Conservation (phyloP, 257 asterid genomes). For the Nicotiana knightiana region DNA sequence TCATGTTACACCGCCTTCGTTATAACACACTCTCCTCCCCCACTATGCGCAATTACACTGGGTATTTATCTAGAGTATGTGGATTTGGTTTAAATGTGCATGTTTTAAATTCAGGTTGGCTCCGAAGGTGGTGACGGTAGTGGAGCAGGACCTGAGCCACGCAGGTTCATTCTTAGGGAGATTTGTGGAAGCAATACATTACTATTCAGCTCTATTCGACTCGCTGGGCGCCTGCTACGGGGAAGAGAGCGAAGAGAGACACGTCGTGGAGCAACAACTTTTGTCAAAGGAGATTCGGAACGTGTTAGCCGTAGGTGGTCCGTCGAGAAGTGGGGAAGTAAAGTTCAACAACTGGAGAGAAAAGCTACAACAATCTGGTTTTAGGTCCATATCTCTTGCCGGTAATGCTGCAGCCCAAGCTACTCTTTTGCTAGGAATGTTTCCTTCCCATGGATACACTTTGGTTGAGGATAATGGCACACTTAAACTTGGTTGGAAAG, state of each 20-base stretch:
- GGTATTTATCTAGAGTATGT: not conserved
- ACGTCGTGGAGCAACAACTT: conserved; percentile 86
- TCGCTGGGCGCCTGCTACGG: conserved; percentile 96
- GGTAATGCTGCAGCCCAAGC: conserved; percentile 97
- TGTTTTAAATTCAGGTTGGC: conserved; percentile 44
- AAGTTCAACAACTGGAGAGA: conserved; percentile 95
- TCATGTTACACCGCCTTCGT: too few relatives aligned
- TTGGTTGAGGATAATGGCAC: conserved; percentile 90
- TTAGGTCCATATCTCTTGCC: conserved; percentile 68
- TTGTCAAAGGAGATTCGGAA: conserved; percentile 83
- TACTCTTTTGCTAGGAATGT: conserved; percentile 88
- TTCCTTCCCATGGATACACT: conserved; percentile 89
- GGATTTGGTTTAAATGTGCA: not conserved
- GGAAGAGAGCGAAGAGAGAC: conserved; percentile 93
- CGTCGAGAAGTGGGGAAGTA: conserved; percentile 59
- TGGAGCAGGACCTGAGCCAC: conserved; percentile 96
- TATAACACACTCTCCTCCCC: too few relatives aligned
- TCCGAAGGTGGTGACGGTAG: conserved; percentile 92
- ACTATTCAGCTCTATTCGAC: conserved; percentile 90
- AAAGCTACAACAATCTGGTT: conserved; percentile 81
- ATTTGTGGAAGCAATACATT: conserved; percentile 94
- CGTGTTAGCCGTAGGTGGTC: conserved; percentile 78
- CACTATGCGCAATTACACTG: too few relatives aligned
- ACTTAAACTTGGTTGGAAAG: conserved; percentile 97
- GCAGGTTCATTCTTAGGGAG: conserved; percentile 88